Base-by-base conservation (phyloP, 257 asterid genomes). In the Verbena officinalis region DNA sequence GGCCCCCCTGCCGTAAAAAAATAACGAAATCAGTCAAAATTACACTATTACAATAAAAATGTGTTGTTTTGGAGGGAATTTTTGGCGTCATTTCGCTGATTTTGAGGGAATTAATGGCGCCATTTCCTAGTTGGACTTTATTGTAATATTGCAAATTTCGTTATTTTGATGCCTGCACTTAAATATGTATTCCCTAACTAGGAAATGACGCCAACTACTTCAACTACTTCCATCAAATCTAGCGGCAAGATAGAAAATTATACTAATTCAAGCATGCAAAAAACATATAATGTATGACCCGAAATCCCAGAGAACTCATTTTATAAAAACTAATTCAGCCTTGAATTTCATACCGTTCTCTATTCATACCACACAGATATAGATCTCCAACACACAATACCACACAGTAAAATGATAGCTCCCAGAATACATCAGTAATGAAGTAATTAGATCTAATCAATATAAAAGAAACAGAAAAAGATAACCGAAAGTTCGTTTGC, bases 391-490 rank as follows among this genome's bases (percentile, higher is more conserved):
- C 10, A 43, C 44, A 8, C 5, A 15, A 61, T 4, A 43, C 43
- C 43, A 61, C 24, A 40, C 30, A 45, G 9, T 15, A 61, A 16
- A 45, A 13, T 1, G 30, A 23, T 16, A 59, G 39, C 40, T 60
- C 2, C 17, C 23, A 23, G 42, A 22, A 5, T 20, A 19, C 55
- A 44, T 24, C 56, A 27, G 9, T 13, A 24, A 43, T 44, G 31
- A 55, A 27, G 5, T 22, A 44, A 61, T 1, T 44, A 45, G 67
- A 61, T 61, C 67, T 49, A 61, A n/a, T 60, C 55, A n/a, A 30
- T 11, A 60, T 4, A 6, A 5, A 15, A 61, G 33, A 44, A 45
- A 39, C 19, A 57, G 57, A 15, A 23, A 51, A 51, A 51, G 5
- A 42, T 8, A 42, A 54, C 14, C 38, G 22, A 54, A 13, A 27